phyloP scores from a whole-genome alignment of 2,329 filamentous ascomycete genomes.

The Orbilia quercus region DNA sequence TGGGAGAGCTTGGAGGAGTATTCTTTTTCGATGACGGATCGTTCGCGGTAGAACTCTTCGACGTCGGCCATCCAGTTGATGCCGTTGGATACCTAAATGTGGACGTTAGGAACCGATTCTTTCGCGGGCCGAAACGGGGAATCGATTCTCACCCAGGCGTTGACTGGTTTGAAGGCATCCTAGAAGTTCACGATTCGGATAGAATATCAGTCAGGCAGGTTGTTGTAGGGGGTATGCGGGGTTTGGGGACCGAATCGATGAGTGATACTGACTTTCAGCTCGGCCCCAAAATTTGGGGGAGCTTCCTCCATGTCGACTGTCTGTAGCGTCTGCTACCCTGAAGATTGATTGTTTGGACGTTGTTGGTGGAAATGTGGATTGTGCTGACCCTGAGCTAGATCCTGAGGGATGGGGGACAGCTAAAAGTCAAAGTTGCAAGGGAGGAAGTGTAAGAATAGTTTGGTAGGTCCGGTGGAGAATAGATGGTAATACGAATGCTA shows the following conservation, averaged over 20 bases:
- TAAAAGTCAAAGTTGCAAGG: too few species aligned
- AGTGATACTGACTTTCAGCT: constrained; percentile 78
- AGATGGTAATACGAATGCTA: too few species aligned
- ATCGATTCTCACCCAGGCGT: constrained; percentile 75
- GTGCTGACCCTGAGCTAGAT: neutral
- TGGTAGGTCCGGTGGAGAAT: neutral
- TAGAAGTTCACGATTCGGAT: constrained; percentile 65
- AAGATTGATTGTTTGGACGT: neutral
- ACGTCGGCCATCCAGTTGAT: constrained; percentile 97
- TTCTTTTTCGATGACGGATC: constrained; percentile 94
- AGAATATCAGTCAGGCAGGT: too few species aligned
- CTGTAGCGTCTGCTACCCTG: neutral
- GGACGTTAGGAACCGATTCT: constrained; percentile 2
- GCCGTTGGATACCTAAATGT: constrained; percentile 75
- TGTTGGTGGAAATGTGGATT: neutral
- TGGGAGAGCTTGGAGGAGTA: constrained; percentile 88
- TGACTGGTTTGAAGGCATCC: constrained; percentile 97
- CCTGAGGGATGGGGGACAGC: neutral
- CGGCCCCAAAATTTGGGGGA: constrained; percentile 86
- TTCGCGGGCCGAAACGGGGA: constrained; percentile 16
- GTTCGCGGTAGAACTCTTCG: constrained; percentile 95
- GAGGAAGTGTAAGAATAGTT: neutral
- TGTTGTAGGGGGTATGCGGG: constrained; percentile 1
- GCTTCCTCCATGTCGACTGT: constrained; percentile 71
- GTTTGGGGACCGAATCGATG: neutral